A percentile compares a stretch with the other conserved stretches of the same genome.
These are phyloP conservation scores for Saccharomyces paradoxus DNA, from an alignment of 805 yeast genomes.

Conservation along the genomic window DNA sequence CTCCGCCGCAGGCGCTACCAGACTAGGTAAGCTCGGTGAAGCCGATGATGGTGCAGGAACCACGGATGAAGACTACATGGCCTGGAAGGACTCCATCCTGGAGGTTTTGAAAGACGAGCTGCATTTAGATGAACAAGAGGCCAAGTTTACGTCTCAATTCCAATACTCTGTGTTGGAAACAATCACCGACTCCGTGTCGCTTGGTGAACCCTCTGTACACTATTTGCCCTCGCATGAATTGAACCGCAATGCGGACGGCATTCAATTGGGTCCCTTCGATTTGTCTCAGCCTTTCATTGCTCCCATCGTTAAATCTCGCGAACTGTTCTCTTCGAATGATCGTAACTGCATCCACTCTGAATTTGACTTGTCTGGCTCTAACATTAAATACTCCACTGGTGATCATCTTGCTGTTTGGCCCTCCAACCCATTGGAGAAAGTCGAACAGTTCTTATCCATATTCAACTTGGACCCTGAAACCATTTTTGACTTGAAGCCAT, in stretches of 20 bases:
- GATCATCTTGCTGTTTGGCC: constrained; percentile 96
- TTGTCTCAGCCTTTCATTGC: constrained; percentile 79
- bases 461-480: constrained; percentile 49
- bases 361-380: constrained; percentile 68
- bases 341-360: constrained; percentile 89
- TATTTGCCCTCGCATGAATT: constrained; percentile 36
- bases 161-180: constrained; percentile 34
- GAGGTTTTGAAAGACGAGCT: constrained; percentile 56
- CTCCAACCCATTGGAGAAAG: constrained; percentile 71
- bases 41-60: constrained; percentile 96
- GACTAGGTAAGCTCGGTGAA: constrained; percentile 71
- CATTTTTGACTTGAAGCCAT: constrained; percentile 56
- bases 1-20: constrained; percentile 58
- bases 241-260: constrained; percentile 31
- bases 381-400: constrained; percentile 83
- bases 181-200: constrained; percentile 39
- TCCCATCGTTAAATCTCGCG: constrained; percentile 50
- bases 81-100: constrained; percentile 82
- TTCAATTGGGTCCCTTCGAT: constrained; percentile 65
- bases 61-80: constrained; percentile 86
- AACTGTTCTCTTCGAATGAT: constrained; percentile 54
- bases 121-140: constrained; percentile 71
- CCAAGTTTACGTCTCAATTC: constrained; percentile 65
- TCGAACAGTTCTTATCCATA: constrained; percentile 54
- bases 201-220: constrained; percentile 75